Base-by-base conservation (phyloP, 2,329 filamentous ascomycete genomes). In the Neoarthrinium moseri region DNA sequence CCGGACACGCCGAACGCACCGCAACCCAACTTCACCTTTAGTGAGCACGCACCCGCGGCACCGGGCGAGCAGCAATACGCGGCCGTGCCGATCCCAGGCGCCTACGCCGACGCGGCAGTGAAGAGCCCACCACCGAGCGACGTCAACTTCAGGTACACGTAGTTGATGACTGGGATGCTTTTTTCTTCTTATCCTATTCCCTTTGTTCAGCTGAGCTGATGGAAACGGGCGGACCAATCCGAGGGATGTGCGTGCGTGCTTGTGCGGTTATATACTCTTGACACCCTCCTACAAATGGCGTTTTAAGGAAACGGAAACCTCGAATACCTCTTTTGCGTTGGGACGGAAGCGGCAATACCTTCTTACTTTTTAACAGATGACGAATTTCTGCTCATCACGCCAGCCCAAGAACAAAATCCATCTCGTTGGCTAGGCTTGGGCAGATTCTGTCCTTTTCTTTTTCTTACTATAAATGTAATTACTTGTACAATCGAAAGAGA, bases 51-150 rank as follows among this genome's bases (percentile, higher is more conserved):
- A 15, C 79, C 78, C 10, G 78, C 83, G 21, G 87, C 87, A 8
- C 84, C 87, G 1, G 87, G 91, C 38, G 92, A 96, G 75, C 82
- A 87, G 57, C 82, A 84, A 39, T 96, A 96, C 66, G 91, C 85
- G 11, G 73, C 86, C 18, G 92, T 96, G 24, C 89, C 91, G 1
- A 96, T 96, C 49, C 92, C 92, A 0, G 88, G 87, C 5, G 88
- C 91, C 0, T 96, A 96, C 62, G 73, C 78, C 6, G 78, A 75
- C 38, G 73, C 73, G 47, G 73, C 73, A 5, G 56, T 81, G 46
- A 77, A 72, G 65, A 78, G 72, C 58, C 76, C 78, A 26, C 71
- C 70, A 24, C 68, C 71, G 7, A 63, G 56, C 33, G 72, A 74
- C 59, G 69, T 66, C 42, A 27, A 23, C 32, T 30, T 41, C 43